Base-by-base conservation (phyloP, 1,139 yeast species). In the Suhomyces bolitotheri region DNA sequence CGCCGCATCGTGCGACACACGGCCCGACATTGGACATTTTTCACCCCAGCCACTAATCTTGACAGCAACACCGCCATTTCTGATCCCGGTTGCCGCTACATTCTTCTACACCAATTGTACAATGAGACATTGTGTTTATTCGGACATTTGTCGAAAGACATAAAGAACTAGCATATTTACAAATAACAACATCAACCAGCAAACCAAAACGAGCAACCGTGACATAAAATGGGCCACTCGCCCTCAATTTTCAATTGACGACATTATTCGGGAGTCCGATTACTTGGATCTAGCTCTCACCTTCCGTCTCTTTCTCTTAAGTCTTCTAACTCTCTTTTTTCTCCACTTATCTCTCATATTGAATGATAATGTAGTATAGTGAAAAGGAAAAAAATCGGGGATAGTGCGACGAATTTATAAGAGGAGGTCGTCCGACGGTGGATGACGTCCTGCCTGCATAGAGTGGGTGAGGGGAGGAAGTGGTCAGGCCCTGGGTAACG, bases 301-400 rank as follows among this genome's bases (percentile, higher is more conserved):
- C 95, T 88, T 88, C 95, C 97, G 95, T 84, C 97, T 85, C 95
- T 89, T 89, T 83, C 96, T 86, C 85, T 89, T 89, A 71, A 89
- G 87, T 87, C 96, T 87, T 87, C 97, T 88, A 76, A 84, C 95
- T 88, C 97, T 88, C 95, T 89, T 89, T 85, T 89, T 89, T 87
- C 96, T 88, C 97, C 96, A 87, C 82, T 84, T 84, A 76, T 81
- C 78, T 82, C 95, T 83, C 95, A 84, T 84, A 49, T 54, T 69
- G 63, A 66, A 58, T 49, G 60, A 60, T 53, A 17, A 17, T 8
- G n/a, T 50, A 54, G 56, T 53, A 56, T 51, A 46, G 43, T 31
- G 38, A 29, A 33, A 35, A 34, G 36, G 33, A 40, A 45, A 44
- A 45, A 49, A 41, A 40, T 38, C 35, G 33, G 41, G 34, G 31